Conservation (phyloP, 73 alveolate genomes). For the Paramecium sexaurelia region DNA sequence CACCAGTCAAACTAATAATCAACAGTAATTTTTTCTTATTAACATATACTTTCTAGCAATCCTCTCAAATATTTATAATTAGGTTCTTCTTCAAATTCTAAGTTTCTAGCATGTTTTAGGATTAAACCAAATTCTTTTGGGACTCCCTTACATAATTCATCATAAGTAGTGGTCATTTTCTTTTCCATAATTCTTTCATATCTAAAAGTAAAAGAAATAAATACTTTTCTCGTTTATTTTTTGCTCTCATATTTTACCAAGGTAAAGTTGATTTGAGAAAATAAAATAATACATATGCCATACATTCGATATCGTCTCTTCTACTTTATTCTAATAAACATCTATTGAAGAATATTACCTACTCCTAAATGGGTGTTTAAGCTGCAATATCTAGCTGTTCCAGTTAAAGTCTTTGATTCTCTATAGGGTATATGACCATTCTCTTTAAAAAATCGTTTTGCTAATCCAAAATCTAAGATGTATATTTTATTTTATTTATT, state of each 20-base stretch:
- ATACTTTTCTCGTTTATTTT: constrained; percentile 71
- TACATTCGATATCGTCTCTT: constrained; percentile 90
- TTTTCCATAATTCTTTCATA: constrained; percentile 88
- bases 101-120: constrained; percentile 86
- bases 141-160: constrained; percentile 77
- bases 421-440: constrained; percentile 81
- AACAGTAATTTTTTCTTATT: constrained; percentile 21
- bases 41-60: constrained; percentile 35
- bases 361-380: constrained; percentile 87
- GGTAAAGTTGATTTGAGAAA: constrained; percentile 84
- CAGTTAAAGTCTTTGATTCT: constrained; percentile 92
- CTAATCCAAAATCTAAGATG: constrained; percentile 91
- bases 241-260: constrained; percentile 79
- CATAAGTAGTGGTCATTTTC: constrained; percentile 82
- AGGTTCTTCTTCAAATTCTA: constrained; percentile 94
- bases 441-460: constrained; percentile 77
- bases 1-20: constrained; percentile 67
- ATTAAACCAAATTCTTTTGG: constrained; percentile 91
- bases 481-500: constrained; percentile 74
- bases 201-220: constrained; percentile 38
- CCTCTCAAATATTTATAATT: constrained; percentile 69
- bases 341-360: not conserved
- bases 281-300: constrained; percentile 74
- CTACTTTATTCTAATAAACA: constrained; percentile 74
- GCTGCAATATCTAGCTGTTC: constrained; percentile 90